Percentiles rank a stretch among this genome's conserved stretches.
These are phyloP conservation scores for Talaromyces sp. DNA, from an alignment of 2,329 filamentous ascomycete genomes.

Conservation along the genomic window DNA sequence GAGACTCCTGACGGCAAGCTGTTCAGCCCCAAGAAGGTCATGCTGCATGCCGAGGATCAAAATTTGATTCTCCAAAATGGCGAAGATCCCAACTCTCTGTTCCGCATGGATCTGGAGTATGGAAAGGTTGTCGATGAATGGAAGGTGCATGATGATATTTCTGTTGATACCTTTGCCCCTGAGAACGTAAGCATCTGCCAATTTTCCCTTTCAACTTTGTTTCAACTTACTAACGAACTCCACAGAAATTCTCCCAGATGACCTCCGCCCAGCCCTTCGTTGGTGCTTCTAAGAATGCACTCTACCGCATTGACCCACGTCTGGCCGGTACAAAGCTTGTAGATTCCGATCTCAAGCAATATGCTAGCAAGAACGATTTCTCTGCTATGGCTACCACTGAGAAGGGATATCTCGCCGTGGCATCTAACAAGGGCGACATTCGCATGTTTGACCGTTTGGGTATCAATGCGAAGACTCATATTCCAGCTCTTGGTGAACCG, in stretches of 20 bases:
- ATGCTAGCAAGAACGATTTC: constrained; percentile 95
- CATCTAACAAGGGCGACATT: constrained; percentile 96
- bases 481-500: constrained; percentile 90
- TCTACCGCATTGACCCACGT: constrained; percentile 93
- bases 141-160: constrained; percentile 96
- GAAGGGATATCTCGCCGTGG: constrained; percentile 94
- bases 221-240: constrained; percentile 29
- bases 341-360: constrained; percentile 91
- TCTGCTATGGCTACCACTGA: constrained; percentile 92
- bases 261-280: constrained; percentile 93
- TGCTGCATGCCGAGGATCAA: constrained; percentile 88
- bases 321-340: constrained; percentile 89
- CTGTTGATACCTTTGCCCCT: constrained; percentile 86
- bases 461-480: constrained; percentile 96
- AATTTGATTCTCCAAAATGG: constrained; percentile 87
- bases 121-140: constrained; percentile 98
- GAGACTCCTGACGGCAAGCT: constrained; percentile 82
- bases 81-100: constrained; percentile 84
- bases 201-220: constrained; percentile 10
- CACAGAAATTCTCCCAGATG: constrained; percentile 92
- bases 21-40: constrained; percentile 94
- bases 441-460: constrained; percentile 94
- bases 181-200: constrained; percentile 65
- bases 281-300: constrained; percentile 86
- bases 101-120: constrained; percentile 96